Evolutionary conservation across 2,329 filamentous ascomycete species (phyloP).

Genomic region (Metarhizium robertsii): DNA sequence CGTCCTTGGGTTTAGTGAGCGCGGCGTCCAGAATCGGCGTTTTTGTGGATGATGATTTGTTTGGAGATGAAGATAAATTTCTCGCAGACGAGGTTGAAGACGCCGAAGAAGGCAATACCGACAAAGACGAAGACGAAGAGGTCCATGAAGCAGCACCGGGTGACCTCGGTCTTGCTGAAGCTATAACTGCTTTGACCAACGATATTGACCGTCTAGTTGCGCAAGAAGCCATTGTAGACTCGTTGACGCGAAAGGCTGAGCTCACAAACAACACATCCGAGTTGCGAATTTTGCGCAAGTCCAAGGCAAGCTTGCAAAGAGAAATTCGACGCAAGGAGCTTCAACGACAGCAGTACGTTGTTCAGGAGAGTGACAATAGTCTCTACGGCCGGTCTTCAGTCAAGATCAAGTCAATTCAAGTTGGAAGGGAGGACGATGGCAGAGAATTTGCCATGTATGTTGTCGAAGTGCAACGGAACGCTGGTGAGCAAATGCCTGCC

Average conservation of each 20-base stretch:
- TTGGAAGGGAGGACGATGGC: conserved; percentile 84
- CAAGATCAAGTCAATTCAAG: conserved; percentile 85
- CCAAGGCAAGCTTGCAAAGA: conserved; percentile 82
- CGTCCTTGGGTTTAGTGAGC: conserved; percentile 84
- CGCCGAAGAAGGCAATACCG: conserved; percentile 42
- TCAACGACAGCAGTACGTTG: conserved; percentile 91
- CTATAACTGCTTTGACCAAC: conserved; percentile 76
- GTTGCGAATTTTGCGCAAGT: conserved; percentile 83
- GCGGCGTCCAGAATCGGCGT: conserved; percentile 82
- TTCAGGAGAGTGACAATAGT: conserved; percentile 97
- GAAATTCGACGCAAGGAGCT: conserved; percentile 92
- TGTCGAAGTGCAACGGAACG: conserved; percentile 81
- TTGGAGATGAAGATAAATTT: conserved; percentile 79
- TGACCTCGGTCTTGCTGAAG: conserved; percentile 86
- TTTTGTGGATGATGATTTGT: conserved; percentile 88
- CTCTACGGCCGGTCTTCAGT: conserved; percentile 86
- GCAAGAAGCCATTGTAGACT: conserved; percentile 87
- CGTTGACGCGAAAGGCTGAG: conserved; percentile 86
- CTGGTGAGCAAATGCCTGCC: conserved; percentile 93
- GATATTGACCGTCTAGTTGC: conserved; percentile 84
- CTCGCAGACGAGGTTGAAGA: conserved; percentile 81
- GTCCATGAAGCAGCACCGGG: conserved; percentile 92
- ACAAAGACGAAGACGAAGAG: conserved; percentile 59
- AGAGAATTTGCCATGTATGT: conserved; percentile 91
- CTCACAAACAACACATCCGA: conserved; percentile 95